Conservation (phyloP, 345 rosid species). For the Syzygium aqueum region DNA sequence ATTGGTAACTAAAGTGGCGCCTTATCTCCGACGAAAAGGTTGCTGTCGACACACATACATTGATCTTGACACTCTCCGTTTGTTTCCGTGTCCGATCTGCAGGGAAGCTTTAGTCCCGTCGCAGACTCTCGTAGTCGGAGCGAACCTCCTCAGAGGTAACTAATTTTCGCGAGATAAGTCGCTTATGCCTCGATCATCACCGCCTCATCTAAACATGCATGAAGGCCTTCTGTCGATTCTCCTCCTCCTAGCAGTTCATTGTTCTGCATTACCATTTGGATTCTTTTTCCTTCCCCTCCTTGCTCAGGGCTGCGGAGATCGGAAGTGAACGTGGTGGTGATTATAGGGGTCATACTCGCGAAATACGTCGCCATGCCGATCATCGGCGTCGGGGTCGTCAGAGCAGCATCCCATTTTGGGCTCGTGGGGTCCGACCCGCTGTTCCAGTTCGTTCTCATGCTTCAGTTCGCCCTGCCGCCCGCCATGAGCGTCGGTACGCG, state of each 20-base stretch:
- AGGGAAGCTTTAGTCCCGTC: slow-evolving; percentile 33
- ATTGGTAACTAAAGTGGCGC: background rate
- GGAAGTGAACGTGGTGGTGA: background rate
- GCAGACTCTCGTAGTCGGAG: slow-evolving; percentile 31
- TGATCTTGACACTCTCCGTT: background rate
- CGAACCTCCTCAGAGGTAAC: slow-evolving; percentile 33
- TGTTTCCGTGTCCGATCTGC: background rate
- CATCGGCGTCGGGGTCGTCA: slow-evolving; percentile 10
- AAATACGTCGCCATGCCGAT: slow-evolving; percentile 13
- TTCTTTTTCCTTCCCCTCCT: background rate
- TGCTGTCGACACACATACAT: background rate
- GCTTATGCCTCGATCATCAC: background rate
- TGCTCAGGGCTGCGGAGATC: slow-evolving; percentile 11
- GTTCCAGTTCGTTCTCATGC: slow-evolving; percentile 31
- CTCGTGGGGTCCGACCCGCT: slow-evolving; percentile 15
- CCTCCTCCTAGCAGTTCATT: background rate
- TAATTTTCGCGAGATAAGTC: background rate
- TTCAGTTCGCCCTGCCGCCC: slow-evolving; percentile 46
- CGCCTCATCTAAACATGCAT: background rate
- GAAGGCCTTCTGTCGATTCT: background rate
- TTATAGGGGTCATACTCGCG: slow-evolving; percentile 9
- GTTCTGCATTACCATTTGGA: background rate
- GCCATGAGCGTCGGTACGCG: slow-evolving; percentile 31
- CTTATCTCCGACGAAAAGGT: background rate
- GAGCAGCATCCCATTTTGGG: slow-evolving; percentile 11